Percentiles rank a stretch among this genome's conserved stretches.
Conservation (phyloP, 1,284 basidiomycete species). For the Ceratobasidium sp. region DNA sequence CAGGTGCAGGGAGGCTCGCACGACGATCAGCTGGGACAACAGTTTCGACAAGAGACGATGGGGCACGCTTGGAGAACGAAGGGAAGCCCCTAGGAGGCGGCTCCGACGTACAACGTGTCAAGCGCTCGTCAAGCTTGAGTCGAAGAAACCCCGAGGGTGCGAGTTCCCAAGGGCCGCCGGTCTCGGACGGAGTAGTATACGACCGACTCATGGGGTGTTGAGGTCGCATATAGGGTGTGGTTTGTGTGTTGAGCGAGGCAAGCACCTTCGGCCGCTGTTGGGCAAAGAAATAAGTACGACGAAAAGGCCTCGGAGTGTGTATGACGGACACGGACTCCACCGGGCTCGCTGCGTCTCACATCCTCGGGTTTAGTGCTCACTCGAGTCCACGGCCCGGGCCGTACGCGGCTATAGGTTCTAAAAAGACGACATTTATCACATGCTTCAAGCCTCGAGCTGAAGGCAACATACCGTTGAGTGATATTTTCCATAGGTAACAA, state of each 20-base stretch:
- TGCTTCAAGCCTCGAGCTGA: not conserved
- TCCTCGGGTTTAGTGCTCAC: not conserved
- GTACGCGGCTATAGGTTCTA: conserved; percentile 33
- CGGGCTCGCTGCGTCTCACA: not conserved
- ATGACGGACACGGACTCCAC: not conserved
- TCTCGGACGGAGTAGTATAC: not conserved
- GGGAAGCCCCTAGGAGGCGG: not conserved
- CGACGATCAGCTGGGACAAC: conserved; percentile 10
- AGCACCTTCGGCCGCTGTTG: not conserved
- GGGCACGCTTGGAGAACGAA: not conserved
- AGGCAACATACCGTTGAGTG: not conserved
- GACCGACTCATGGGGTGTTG: too few species aligned
- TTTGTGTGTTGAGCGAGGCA: not conserved
- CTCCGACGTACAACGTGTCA: not conserved
- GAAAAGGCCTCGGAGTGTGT: not conserved
- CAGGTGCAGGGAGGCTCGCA: not conserved
- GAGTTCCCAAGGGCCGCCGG: not conserved
- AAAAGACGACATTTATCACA: not conserved
- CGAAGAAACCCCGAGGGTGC: not conserved
- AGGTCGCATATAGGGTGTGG: not conserved
- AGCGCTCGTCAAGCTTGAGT: not conserved
- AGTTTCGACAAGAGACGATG: conserved; percentile 10
- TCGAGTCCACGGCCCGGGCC: conserved; percentile 21
- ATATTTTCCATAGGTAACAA: not conserved
- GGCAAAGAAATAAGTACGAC: not conserved